Conservation (phyloP, 2,329 filamentous ascomycete species). For the Aspergillus sergii region DNA sequence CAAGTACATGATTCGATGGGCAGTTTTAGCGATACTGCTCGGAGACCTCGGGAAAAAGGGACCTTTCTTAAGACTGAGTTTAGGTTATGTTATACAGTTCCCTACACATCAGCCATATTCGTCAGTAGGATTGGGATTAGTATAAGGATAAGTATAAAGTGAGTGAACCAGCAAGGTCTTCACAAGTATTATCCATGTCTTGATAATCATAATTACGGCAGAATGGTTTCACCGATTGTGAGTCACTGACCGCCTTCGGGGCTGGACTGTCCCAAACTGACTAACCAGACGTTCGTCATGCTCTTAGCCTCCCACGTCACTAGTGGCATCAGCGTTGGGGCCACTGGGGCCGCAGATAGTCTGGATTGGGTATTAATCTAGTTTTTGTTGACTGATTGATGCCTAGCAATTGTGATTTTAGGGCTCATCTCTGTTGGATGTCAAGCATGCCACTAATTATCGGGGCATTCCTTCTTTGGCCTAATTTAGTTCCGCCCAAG, state of each 20-base stretch:
- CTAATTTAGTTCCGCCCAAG: neutral
- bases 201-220: conserved; percentile 5
- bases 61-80: neutral
- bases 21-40: neutral
- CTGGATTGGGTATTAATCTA: conserved; percentile 5
- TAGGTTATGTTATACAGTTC: neutral
- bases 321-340: neutral
- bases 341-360: neutral
- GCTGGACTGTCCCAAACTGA: neutral
- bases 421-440: neutral
- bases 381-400: neutral
- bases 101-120: neutral
- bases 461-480: neutral
- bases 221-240: conserved; percentile 4
- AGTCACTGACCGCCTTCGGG: conserved; percentile 8
- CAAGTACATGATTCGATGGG: neutral
- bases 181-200: neutral
- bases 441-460: neutral
- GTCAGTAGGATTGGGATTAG: neutral
- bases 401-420: neutral
- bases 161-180: neutral
- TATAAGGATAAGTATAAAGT: neutral
- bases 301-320: conserved; percentile 12
- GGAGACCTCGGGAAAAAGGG: neutral
- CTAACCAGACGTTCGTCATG: neutral